phyloP scores from a whole-genome alignment of 441 rosid species.

The Lagerstroemia fauriei region DNA sequence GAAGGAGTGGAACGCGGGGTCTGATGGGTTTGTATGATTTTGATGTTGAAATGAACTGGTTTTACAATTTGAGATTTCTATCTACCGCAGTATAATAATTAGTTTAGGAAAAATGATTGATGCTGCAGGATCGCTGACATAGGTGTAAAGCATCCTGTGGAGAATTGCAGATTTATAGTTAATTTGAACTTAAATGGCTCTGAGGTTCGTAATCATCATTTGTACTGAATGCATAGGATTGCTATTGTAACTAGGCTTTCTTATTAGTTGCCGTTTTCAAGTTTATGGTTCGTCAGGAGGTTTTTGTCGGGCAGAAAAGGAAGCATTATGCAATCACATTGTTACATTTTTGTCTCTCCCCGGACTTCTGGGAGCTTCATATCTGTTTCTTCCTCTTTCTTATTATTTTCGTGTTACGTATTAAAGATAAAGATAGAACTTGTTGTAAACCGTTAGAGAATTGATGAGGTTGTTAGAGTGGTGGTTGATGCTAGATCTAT shows the following conservation, averaged over 20 bases:
- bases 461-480: too few relatives aligned
- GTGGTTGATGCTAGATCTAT: too few relatives aligned
- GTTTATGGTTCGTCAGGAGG: conserved; percentile 22
- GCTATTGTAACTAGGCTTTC: background rate
- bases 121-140: conserved; percentile 65
- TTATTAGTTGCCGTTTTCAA: background rate
- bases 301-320: conserved; percentile 31
- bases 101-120: conserved; percentile 18
- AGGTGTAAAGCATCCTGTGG: conserved; percentile 60
- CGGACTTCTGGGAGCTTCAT: too few relatives aligned
- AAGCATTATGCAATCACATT: too few relatives aligned
- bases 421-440: too few relatives aligned
- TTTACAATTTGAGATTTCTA: background rate
- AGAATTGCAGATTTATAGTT: conserved; percentile 57
- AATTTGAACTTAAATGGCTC: conserved; percentile 89
- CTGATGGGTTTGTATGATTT: conserved; percentile 21
- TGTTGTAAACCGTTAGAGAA: too few relatives aligned
- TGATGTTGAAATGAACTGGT: background rate
- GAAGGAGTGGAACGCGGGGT: conserved; percentile 84
- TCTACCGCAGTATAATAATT: background rate
- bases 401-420: too few relatives aligned
- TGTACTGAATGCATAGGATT: conserved; percentile 9
- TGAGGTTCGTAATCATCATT: conserved; percentile 52
- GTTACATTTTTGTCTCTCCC: too few relatives aligned
- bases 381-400: too few relatives aligned